Conservation (phyloP, 2,329 filamentous ascomycete species). For the Epicoccum sorghinum region DNA sequence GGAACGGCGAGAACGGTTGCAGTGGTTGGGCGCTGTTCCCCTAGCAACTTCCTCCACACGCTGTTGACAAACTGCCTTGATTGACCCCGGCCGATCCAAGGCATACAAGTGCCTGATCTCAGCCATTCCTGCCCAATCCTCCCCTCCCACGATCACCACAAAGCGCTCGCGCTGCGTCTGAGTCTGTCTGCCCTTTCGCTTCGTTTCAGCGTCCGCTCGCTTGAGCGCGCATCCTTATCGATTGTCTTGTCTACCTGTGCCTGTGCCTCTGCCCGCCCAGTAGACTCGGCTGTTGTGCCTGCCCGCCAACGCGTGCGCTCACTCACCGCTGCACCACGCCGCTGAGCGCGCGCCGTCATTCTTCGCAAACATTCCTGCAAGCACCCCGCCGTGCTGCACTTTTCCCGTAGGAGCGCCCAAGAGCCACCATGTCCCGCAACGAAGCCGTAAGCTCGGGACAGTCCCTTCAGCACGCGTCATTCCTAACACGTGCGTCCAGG, state of each 20-base stretch:
- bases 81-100: slow-evolving; percentile 8
- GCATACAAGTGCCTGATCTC: slow-evolving; percentile 13
- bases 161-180: slow-evolving; percentile 6
- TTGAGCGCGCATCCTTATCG: slow-evolving; percentile 13
- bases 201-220: slow-evolving; percentile 3
- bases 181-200: slow-evolving; percentile 9
- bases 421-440: slow-evolving; percentile 46
- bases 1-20: slow-evolving; percentile 1
- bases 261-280: not conserved
- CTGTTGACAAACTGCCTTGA: slow-evolving; percentile 15
- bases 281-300: not conserved
- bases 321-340: not conserved
- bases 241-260: not conserved
- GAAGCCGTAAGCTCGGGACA: slow-evolving; percentile 45
- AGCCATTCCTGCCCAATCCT: slow-evolving; percentile 11
- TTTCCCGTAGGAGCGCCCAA: not conserved
- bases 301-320: slow-evolving; percentile 2
- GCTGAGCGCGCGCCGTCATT: slow-evolving; percentile 15
- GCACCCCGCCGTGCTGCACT: not conserved
- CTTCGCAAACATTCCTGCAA: slow-evolving; percentile 6
- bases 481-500: slow-evolving; percentile 53
- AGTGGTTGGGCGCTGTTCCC: slow-evolving; percentile 1
- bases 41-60: slow-evolving; percentile 6
- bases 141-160: slow-evolving; percentile 9
- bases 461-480: not conserved